Evolutionary conservation across 164 flowering plant species (phyloP), one percentile per base, ranked within the genome.

Genomic region (Stephania japonica): DNA sequence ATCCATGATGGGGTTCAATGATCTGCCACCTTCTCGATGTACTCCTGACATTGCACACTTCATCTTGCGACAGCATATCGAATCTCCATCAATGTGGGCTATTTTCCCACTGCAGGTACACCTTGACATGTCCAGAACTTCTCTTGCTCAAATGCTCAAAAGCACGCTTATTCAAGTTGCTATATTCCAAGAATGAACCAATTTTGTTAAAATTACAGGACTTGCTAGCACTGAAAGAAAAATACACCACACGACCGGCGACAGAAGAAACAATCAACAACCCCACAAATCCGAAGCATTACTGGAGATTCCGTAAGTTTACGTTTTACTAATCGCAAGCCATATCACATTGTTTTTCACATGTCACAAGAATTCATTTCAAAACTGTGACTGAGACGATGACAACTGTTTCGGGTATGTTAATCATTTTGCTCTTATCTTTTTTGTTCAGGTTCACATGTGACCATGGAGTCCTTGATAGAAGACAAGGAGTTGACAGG

Each of bases 31-130:
- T 49, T 75, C 81, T 76, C 77, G 68, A 68, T 95, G 99, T 78
- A 75, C 80, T 79, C 99, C 99, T n/a, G 95, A 88, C 16, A 76
- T 95, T 73, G 90, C 86, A 7, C 42, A 86, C 66, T 90, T 85
- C 76, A 69, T 91, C 71, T 69, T 95, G 68, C 83, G 86, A 43
- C 91, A 90, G 79, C 99, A 95, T 80, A 84, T 90, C 50, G 97
- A 95, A 82, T 77, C 97, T 74, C 99, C 99, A 63, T 95, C 99
- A 43, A 95, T 95, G 99, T 95, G 99, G 99, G 93, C 99, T 56
- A 93, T 95, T 69, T 89, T 95, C 77, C 99, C 99, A 38, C 89
- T 95, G 72, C 98, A 95, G 99, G 99, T 94, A 88, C 21, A 32
- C 42, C 67, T 14, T 32, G 44, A 6, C 38, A 1, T 67, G 42